These are phyloP conservation scores for Leccinum broughii DNA, from an alignment of 768 basidiomycete genomes.

Conservation along the genomic window DNA sequence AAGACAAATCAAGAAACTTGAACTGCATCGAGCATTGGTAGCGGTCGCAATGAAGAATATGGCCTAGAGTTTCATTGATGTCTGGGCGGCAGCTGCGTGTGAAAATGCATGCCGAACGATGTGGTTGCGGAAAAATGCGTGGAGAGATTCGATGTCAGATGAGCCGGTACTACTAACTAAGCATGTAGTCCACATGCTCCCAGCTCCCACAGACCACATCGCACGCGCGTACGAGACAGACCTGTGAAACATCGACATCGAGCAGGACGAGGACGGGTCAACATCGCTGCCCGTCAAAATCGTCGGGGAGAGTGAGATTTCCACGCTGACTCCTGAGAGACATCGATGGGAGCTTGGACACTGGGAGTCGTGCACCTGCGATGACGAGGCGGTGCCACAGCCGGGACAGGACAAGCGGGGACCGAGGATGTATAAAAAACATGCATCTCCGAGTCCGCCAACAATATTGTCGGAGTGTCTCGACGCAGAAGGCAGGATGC, in stretches of 20 bases:
- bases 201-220: constrained; percentile 49
- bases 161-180: too few species aligned
- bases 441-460: constrained; percentile 38
- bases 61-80: too few species aligned
- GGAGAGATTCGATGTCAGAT: too few species aligned
- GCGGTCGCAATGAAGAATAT: too few species aligned
- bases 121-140: too few species aligned
- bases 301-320: constrained; percentile 29
- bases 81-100: too few species aligned
- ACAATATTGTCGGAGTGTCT: constrained; percentile 43
- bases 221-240: constrained; percentile 74
- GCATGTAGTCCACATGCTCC: too few species aligned
- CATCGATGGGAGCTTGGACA: constrained; percentile 41
- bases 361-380: constrained; percentile 48
- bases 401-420: constrained; percentile 36
- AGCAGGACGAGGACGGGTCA: constrained; percentile 52
- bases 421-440: constrained; percentile 56
- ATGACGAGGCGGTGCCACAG: constrained; percentile 22
- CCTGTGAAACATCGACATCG: constrained; percentile 75
- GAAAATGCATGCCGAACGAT: too few species aligned
- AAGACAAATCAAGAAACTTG: too few species aligned
- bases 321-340: constrained; percentile 34
- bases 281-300: constrained; percentile 21
- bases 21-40: too few species aligned
- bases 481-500: constrained; percentile 69